Conservation (phyloP, 192 early-diverging fungal genomes). For the Rhizophlyctis rosea region DNA sequence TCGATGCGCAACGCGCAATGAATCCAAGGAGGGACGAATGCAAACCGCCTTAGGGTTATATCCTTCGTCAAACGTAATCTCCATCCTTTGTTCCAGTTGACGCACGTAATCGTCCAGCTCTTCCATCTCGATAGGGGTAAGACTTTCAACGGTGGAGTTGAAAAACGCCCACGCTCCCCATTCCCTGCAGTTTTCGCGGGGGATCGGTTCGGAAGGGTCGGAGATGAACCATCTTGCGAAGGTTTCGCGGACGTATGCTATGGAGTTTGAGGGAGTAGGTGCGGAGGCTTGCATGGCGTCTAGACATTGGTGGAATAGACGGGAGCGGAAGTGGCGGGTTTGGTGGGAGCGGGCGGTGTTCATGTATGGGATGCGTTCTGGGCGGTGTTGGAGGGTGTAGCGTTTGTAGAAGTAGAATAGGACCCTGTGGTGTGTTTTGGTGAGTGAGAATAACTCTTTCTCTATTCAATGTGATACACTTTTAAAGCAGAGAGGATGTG, state of each 20-base stretch:
- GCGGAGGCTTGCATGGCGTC: slow-evolving; percentile 10
- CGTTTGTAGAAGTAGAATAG: too few relatives aligned
- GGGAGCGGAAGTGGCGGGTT: too few relatives aligned
- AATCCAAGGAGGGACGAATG: slow-evolving; percentile 55
- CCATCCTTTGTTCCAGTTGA: neutral
- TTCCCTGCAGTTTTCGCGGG: neutral
- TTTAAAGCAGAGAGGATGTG: too few relatives aligned
- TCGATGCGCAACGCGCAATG: slow-evolving; percentile 51
- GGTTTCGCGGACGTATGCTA: neutral
- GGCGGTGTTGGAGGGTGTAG: too few relatives aligned
- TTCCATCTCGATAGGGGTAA: neutral
- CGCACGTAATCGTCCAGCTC: slow-evolving; percentile 4
- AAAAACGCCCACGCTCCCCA: slow-evolving; percentile 26
- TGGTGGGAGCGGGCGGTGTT: too few relatives aligned
- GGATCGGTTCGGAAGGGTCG: slow-evolving; percentile 3
- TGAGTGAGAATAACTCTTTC: too few relatives aligned
- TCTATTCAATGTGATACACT: too few relatives aligned
- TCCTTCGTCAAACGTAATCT: neutral
- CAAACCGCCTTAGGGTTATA: slow-evolving; percentile 27
- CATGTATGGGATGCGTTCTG: too few relatives aligned
- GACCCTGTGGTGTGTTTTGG: too few relatives aligned
- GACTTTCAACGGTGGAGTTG: neutral
- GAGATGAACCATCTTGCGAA: slow-evolving; percentile 19
- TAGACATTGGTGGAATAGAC: slow-evolving; percentile 8
- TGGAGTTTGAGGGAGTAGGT: neutral